These are phyloP conservation scores for Emericellopsis cladophorae DNA, from an alignment of 2,329 filamentous ascomycete genomes.

Conservation along the genomic window DNA sequence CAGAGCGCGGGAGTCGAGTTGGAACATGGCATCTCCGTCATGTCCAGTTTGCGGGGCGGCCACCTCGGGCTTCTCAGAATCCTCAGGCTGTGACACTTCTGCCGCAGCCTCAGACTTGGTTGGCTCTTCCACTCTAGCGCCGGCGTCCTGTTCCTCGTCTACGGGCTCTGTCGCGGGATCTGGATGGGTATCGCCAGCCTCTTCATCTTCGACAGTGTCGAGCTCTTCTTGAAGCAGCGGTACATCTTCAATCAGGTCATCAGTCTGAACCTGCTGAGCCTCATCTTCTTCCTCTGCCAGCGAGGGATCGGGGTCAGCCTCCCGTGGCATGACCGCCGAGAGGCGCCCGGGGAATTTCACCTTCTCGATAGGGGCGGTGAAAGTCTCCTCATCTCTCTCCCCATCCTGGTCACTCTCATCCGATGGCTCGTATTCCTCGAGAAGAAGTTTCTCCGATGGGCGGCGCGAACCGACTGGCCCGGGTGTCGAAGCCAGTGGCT, in stretches of 20 bases:
- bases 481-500: constrained; percentile 20
- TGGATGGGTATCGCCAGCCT: constrained; percentile 1
- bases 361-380: constrained; percentile 18
- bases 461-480: constrained; percentile 9
- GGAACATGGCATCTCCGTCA: constrained; percentile 10
- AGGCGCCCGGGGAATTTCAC: constrained; percentile 30
- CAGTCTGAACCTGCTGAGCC: constrained; percentile 7
- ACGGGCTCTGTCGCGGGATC: constrained; percentile 2
- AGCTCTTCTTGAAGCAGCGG: constrained; percentile 6
- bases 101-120: background rate
- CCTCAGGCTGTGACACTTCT: too few relatives aligned
- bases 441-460: constrained; percentile 23
- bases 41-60: too few relatives aligned
- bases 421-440: constrained; percentile 12
- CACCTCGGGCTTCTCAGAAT: too few relatives aligned
- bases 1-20: constrained; percentile 34
- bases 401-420: constrained; percentile 2
- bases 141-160: constrained; percentile 11
- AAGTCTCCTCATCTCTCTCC: constrained; percentile 14
- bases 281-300: constrained; percentile 4
- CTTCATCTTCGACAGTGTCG: constrained; percentile 3
- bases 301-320: constrained; percentile 23
- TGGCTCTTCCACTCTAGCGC: constrained; percentile 4
- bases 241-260: background rate
- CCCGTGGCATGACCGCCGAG: constrained; percentile 29